phyloP scores from a whole-genome alignment of 2,329 filamentous ascomycete species.

The Cryoendolithus antarcticus region DNA sequence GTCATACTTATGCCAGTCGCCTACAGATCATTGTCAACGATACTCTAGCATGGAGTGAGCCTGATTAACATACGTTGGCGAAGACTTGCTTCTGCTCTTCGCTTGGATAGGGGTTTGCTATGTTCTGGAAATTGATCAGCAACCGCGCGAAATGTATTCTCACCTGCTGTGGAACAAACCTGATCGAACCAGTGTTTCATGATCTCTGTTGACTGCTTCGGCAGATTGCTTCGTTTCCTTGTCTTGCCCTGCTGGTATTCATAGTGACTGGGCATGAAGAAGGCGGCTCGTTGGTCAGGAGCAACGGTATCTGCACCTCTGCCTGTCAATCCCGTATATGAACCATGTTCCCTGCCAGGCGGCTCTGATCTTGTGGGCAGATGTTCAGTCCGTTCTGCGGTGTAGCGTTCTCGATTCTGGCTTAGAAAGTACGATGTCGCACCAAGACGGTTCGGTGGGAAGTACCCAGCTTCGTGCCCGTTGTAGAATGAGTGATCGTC shows the following conservation, averaged over 20 bases:
- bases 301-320: background rate
- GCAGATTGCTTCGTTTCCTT: constrained; percentile 26
- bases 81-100: constrained; percentile 26
- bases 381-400: no score
- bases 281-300: constrained; percentile 8
- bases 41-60: constrained; percentile 1
- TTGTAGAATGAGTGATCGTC: no score
- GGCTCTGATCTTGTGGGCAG: no score
- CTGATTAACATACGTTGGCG: constrained; percentile 17
- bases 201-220: constrained; percentile 27
- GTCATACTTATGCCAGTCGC: constrained; percentile 27
- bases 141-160: background rate
- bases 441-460: no score
- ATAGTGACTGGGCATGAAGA: constrained; percentile 24
- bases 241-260: constrained; percentile 26
- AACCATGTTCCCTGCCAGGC: no score
- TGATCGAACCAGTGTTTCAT: constrained; percentile 29
- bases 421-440: no score
- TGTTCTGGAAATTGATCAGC: constrained; percentile 16
- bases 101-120: constrained; percentile 26
- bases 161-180: constrained; percentile 9
- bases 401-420: no score
- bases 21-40: constrained; percentile 6
- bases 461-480: no score
- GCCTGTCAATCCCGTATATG: background rate